Evolutionary conservation across 805 yeast genomes (phyloP).

Genomic region (Cyberlindnera amylophila): DNA sequence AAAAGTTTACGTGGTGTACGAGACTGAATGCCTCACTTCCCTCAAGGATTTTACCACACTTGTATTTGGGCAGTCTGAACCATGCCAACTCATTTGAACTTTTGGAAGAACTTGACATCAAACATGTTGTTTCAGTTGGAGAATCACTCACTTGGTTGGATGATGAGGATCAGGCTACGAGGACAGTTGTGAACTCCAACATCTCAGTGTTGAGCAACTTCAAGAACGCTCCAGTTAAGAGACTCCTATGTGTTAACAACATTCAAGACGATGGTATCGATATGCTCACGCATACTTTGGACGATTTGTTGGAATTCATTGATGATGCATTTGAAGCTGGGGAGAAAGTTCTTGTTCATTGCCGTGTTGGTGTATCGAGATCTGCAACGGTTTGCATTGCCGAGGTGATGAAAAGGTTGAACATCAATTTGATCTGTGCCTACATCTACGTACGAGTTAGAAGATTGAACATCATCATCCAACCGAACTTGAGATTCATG

Average conservation of each 20-base stretch:
- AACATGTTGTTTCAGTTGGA: slow-evolving; percentile 80
- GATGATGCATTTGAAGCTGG: slow-evolving; percentile 44
- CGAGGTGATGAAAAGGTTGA: slow-evolving; percentile 79
- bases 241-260: slow-evolving; percentile 56
- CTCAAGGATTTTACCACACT: slow-evolving; percentile 74
- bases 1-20: slow-evolving; percentile 28
- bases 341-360: slow-evolving; percentile 73
- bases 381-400: slow-evolving; percentile 96
- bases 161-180: slow-evolving; percentile 8
- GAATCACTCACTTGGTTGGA: slow-evolving; percentile 67
- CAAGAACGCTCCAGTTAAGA: slow-evolving; percentile 21
- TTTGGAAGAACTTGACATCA: slow-evolving; percentile 61
- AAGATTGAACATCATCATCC: slow-evolving; percentile 86
- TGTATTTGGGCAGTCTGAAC: slow-evolving; percentile 77
- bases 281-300: slow-evolving; percentile 58
- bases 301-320: slow-evolving; percentile 61
- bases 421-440: slow-evolving; percentile 68
- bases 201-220: slow-evolving; percentile 19
- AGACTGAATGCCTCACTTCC: slow-evolving; percentile 66
- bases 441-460: slow-evolving; percentile 87
- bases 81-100: slow-evolving; percentile 76
- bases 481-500: slow-evolving; percentile 89
- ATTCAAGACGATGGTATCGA: slow-evolving; percentile 92
- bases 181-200: slow-evolving; percentile 21
- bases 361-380: slow-evolving; percentile 93